Base-by-base conservation (phyloP, 345 rosid species). In the Rhodamnia argentea region DNA sequence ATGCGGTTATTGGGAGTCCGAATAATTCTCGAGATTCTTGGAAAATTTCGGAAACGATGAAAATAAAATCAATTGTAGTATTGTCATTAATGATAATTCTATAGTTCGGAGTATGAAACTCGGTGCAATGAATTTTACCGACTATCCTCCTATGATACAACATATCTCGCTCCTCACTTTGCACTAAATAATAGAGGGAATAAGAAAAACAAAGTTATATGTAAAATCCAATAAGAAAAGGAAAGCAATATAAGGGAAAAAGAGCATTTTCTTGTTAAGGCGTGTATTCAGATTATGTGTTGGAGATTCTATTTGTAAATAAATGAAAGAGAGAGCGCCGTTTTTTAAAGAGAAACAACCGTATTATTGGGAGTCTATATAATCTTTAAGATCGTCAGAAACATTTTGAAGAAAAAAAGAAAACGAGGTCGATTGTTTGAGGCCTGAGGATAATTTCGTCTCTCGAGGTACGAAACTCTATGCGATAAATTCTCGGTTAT, bases 51-150 rank as follows among this genome's bases (percentile, higher is more conserved):
- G 12, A 2, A 22, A 29, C 15, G 6, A 64, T 7, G 8, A 8
- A 29, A 29, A 62, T 15, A 29, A 62, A 62, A 7, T 29, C 18
- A 15, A 15, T 10, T 15, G 1, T 15, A 62, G 40, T 14, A 62
- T 14, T 14, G 2, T 29, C 75, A 20, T 14, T 62, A 8, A 29
- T 0, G 5, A 27, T 14, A 15, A 62, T 29, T 15, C 8, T 0
- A 0, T 29, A 3, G 4, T 16, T 64, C 12, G 3, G 0, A 62
- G 10, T 29, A 16, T 4, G 76, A 29, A 64, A 29, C 11, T 29
- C 0, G 0, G 3, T 15, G 12, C 42, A 29, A 64, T 23, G 1
- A 1, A 2, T 32, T 29, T 16, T 29, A 7, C 5, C 5, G 4
- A 23, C 42, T 16, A 29, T 64, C 13, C 12, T 64, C 23, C 4